Base-by-base conservation (phyloP, 179 eudicot genomes). In the Spinacia oleracea region DNA sequence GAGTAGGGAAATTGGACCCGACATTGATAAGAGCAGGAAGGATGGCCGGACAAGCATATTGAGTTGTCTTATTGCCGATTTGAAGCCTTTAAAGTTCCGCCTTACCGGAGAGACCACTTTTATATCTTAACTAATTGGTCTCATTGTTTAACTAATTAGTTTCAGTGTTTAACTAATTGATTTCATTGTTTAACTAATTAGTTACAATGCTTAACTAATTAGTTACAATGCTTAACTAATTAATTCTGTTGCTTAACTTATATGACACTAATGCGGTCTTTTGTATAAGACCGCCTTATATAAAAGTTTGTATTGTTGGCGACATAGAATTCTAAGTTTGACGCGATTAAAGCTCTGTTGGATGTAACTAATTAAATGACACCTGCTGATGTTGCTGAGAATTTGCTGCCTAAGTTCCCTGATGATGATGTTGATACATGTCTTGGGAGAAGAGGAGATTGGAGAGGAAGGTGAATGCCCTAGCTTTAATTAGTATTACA, bases 21-120 rank as follows among this genome's bases (percentile, higher is more conserved):
- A 86, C 87, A 21, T 83, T 86, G 46, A 84, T 82, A 32, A 75
- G 89, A 42, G 75, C 83, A 71, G 89, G 89, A 42, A 38, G 89
- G 35, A 87, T 87, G 89, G n/a, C n/a, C n/a, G n/a, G 89, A 87
- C 70, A 85, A 71, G 81, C 89, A 84, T 42, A 83, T 87, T 20
- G 77, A 78, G 63, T 32, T 78, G 27, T 72, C 71, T 42, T 72
- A 72, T 48, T 78, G 81, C 18, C 38, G 79, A 18, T 84, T 80
- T 31, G 87, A 87, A 73, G 87, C 81, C 40, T 87, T 87, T 63
- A 87, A 87, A 72, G 84, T 84, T 9, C 84, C n/a, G n/a, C n/a
- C n/a, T n/a, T n/a, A n/a, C n/a, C n/a, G n/a, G n/a, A n/a, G n/a
- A n/a, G n/a, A n/a, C n/a, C n/a, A n/a, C n/a, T n/a, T n/a, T n/a